Conservation (phyloP, 208 protist species). For the Crithidia thermophila region DNA sequence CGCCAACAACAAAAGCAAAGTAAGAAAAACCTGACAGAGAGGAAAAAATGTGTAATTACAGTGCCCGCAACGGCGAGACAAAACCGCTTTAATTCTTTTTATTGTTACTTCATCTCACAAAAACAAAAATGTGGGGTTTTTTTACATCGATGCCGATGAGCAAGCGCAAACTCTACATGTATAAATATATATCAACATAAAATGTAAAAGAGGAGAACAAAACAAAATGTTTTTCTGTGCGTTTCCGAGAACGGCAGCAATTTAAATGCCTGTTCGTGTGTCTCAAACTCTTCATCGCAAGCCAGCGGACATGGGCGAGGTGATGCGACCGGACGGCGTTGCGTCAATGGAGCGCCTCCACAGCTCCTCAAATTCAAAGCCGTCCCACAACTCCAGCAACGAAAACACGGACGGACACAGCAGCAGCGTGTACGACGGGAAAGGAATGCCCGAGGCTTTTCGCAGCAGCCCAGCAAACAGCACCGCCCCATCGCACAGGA, state of each 20-base stretch:
- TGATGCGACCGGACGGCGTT: constrained; percentile 1
- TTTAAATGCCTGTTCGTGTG: not conserved
- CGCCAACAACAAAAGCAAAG: too few relatives aligned
- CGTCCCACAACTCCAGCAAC: constrained; percentile 79
- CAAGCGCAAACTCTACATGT: too few relatives aligned
- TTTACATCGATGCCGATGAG: too few relatives aligned
- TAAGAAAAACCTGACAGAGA: too few relatives aligned
- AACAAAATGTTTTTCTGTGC: too few relatives aligned
- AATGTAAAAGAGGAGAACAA: constrained; percentile 15
- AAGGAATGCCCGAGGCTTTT: constrained; percentile 52
- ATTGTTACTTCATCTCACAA: too few relatives aligned
- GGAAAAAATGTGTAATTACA: too few relatives aligned
- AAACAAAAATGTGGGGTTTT: too few relatives aligned
- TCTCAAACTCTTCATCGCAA: constrained; percentile 3
- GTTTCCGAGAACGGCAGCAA: not conserved
- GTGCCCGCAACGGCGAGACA: too few relatives aligned
- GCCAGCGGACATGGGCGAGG: constrained; percentile 17
- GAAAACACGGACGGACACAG: constrained; percentile 77
- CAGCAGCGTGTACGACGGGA: constrained; percentile 70
- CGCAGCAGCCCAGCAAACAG: constrained; percentile 49
- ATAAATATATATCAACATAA: not conserved
- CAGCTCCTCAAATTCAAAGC: constrained; percentile 65
- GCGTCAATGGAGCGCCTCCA: constrained; percentile 29
- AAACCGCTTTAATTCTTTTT: too few relatives aligned
- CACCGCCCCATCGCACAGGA: constrained; percentile 59